These are phyloP conservation scores for Mycena alexandri DNA, from an alignment of 768 basidiomycete species.

Conservation along the genomic window DNA sequence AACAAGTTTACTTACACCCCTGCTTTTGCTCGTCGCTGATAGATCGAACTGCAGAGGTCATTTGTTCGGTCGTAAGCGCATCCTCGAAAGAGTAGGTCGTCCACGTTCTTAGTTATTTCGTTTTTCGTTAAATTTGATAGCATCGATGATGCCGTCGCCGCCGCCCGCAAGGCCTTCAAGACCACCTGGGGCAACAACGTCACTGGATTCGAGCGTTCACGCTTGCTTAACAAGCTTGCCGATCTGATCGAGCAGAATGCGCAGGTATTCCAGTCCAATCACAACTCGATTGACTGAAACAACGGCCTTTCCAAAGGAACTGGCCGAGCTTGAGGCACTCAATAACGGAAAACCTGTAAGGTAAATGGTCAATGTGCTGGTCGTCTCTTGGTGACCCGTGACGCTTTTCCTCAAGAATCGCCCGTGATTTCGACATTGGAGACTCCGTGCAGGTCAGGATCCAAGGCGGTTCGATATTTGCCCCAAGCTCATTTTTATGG, in stretches of 20 bases:
- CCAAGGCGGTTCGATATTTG: not conserved
- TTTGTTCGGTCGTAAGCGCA: constrained; percentile 6
- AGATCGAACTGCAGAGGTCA: not conserved
- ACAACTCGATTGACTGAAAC: not conserved
- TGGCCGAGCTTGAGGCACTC: constrained; percentile 86
- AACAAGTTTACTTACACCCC: too few species aligned
- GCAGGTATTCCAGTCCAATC: constrained; percentile 31
- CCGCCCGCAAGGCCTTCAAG: constrained; percentile 86
- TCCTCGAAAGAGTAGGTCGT: constrained; percentile 31
- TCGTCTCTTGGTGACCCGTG: too few species aligned
- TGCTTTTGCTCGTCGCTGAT: too few species aligned
- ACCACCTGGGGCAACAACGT: constrained; percentile 92
- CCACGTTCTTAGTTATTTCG: constrained; percentile 1
- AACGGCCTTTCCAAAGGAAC: constrained; percentile 56
- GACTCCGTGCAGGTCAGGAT: constrained; percentile 65
- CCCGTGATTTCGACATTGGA: constrained; percentile 82
- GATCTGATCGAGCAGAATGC: constrained; percentile 91
- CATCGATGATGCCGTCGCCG: constrained; percentile 86
- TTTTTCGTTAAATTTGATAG: constrained; percentile 63
- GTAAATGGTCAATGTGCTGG: not conserved
- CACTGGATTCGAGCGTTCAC: constrained; percentile 85
- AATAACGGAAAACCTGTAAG: constrained; percentile 94
- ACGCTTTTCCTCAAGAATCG: constrained; percentile 42
- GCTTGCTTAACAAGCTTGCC: constrained; percentile 86
- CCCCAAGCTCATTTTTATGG: not conserved